Evolutionary conservation across 2,329 filamentous ascomycete genomes (phyloP), one percentile per base, ranked within the genome.

Genomic region (Penicillium sp.): DNA sequence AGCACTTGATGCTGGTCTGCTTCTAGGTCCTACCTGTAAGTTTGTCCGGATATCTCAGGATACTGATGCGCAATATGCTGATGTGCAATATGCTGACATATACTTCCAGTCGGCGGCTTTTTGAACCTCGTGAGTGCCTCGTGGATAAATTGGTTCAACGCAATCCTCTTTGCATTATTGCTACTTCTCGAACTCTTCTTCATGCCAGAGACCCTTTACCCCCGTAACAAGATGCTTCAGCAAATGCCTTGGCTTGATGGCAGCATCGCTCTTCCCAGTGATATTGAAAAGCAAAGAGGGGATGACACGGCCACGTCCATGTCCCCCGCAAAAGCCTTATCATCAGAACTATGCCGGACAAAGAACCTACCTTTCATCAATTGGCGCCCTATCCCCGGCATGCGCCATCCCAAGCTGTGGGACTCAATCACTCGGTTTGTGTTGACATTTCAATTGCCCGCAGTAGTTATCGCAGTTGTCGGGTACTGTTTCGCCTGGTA

Each of bases 171-270:
- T 52, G 77, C 62, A 1, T 58, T 69, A 0, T 65, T 80, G 3
- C 63, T 79, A 3, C 35, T 74, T 6, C 64, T 75, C 2, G 74
- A 80, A 55, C 48, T 79, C 10, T 58, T 72, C 3, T 72, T 78
- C 52, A 70, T 81, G 57, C 74, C 77, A 1, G 78, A 81, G 62
- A 80, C 78, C 1, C 66, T 81, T 5, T 81, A 80, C 54, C 78
- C 78, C 0, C 71, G 78, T 3, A 70, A 70, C 31, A 60, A 69
- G 5, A 78, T 79, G 75, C 67, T 77, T 1, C 59, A 63, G 2
- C 59, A 53, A 21, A 64, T 71, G 51, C 67, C 69, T 3, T 53
- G 56, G 37, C 47, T 37, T 0, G 51, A 45, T 2, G 43, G 22
- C 0, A 19, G 22, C 21, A 8, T 39, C 15, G 8, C 35, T 7